Conservation (phyloP, 2,329 filamentous ascomycete genomes). For the Leptographium wingfieldii region DNA sequence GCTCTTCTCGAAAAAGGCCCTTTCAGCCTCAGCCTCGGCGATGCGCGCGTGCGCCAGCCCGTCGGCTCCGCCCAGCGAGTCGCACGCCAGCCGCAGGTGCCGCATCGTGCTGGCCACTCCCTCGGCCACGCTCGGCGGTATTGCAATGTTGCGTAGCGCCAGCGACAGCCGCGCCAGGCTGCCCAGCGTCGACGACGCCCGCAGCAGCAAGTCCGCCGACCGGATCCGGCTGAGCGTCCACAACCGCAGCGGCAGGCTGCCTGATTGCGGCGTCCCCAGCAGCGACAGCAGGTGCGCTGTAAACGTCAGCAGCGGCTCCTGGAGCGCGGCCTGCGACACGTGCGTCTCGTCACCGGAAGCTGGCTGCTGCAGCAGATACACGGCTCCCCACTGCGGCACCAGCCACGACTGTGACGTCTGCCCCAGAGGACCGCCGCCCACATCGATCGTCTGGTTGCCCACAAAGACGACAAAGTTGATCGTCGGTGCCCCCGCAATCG, state of each 20-base stretch:
- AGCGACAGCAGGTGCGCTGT: constrained; percentile 81
- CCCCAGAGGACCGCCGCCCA: constrained; percentile 27
- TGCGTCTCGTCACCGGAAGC: constrained; percentile 17
- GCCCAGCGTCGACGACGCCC: constrained; percentile 87
- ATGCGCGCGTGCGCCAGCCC: constrained; percentile 71
- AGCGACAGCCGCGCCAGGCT: constrained; percentile 75
- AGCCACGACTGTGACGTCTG: constrained; percentile 59
- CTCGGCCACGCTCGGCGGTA: constrained; percentile 74
- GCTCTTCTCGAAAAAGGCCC: constrained; percentile 94
- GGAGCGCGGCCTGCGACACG: constrained; percentile 54
- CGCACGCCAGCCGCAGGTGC: constrained; percentile 67
- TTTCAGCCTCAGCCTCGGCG: constrained; percentile 80
- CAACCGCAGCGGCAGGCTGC: constrained; percentile 73
- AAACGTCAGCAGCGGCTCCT: constrained; percentile 76
- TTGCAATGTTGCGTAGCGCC: constrained; percentile 80
- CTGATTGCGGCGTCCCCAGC: constrained; percentile 69
- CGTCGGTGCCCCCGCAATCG: constrained; percentile 83
- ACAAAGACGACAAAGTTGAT: constrained; percentile 94
- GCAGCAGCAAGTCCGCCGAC: constrained; percentile 72
- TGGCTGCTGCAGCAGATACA: constrained; percentile 36
- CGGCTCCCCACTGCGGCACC: constrained; percentile 85
- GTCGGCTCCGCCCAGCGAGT: constrained; percentile 49
- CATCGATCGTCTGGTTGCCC: constrained; percentile 58
- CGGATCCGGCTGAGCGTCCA: constrained; percentile 77
- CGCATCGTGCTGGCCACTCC: constrained; percentile 69